These are phyloP conservation scores for Dillenia turbinata DNA, from an alignment of 164 flowering plant species.

Conservation along the genomic window DNA sequence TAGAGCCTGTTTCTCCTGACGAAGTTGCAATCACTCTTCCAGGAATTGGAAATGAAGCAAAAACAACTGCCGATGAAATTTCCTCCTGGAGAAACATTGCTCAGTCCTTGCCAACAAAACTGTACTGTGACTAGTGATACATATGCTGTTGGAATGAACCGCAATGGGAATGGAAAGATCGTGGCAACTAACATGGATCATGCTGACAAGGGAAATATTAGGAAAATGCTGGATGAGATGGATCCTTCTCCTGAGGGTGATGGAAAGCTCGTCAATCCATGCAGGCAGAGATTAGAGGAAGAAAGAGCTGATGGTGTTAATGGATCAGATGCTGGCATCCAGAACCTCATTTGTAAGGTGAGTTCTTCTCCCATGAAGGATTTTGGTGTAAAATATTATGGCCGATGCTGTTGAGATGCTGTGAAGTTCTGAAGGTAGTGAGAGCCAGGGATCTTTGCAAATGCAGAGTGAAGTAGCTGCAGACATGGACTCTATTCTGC, in stretches of 20 bases:
- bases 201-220: slow-evolving; percentile 5
- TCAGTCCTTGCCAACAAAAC: not conserved
- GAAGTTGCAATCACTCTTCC: not conserved
- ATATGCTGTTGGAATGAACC: not conserved
- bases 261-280: slow-evolving; percentile 12
- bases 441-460: slow-evolving; percentile 21
- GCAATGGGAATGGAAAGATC: slow-evolving; percentile 1
- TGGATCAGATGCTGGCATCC: slow-evolving; percentile 13
- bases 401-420: slow-evolving; percentile 18
- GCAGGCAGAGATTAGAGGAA: slow-evolving; percentile 5
- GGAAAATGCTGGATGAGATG: slow-evolving; percentile 6
- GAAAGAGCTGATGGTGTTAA: slow-evolving; percentile 14
- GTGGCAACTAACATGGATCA: not conserved
- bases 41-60: slow-evolving; percentile 2
- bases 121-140: not conserved
- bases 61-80: not conserved
- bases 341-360: slow-evolving; percentile 34
- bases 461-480: slow-evolving; percentile 29
- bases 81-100: no score
- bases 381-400: slow-evolving; percentile 16
- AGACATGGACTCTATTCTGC: slow-evolving; percentile 13
- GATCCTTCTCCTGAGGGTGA: slow-evolving; percentile 13
- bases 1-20: not conserved
- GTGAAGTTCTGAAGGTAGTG: slow-evolving; percentile 23
- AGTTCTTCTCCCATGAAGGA: slow-evolving; percentile 34